These are phyloP conservation scores for Apiosordaria backusii DNA, from an alignment of 495 filamentous ascomycete species.

Conservation along the genomic window DNA sequence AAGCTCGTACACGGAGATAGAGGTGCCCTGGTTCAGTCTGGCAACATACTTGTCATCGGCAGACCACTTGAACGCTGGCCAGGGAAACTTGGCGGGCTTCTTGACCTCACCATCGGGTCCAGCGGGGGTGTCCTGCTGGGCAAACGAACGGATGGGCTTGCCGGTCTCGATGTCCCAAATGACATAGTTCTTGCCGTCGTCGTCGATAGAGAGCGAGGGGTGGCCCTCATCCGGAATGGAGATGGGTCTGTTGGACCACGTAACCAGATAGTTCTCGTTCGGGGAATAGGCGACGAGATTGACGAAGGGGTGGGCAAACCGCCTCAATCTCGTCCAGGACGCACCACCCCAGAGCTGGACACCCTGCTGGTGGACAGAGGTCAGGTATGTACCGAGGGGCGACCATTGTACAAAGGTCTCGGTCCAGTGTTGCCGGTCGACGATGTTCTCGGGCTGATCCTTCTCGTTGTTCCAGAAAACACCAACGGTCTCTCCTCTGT, in stretches of 20 bases:
- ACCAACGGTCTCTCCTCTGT: constrained; percentile 80
- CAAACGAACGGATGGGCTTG: constrained; percentile 88
- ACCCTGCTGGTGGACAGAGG: constrained; percentile 91
- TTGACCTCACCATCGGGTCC: constrained; percentile 46
- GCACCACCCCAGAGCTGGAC: constrained; percentile 94
- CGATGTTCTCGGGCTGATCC: constrained; percentile 78
- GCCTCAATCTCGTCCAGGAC: constrained; percentile 82
- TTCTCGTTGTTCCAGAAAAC: constrained; percentile 98
- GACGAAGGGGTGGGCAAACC: constrained; percentile 91
- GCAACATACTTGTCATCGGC: constrained; percentile 96
- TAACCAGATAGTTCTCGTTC: constrained; percentile 86
- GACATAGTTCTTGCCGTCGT: constrained; percentile 98
- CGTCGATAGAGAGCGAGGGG: constrained; percentile 76
- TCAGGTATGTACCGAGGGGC: constrained; percentile 86
- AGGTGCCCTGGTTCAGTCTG: constrained; percentile 78
- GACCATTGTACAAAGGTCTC: constrained; percentile 98
- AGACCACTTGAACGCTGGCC: constrained; percentile 99
- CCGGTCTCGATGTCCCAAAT: constrained; percentile 94
- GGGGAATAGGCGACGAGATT: constrained; percentile 96
- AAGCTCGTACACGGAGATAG: constrained; percentile 91
- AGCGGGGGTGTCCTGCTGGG: constrained; percentile 74
- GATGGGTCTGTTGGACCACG: constrained; percentile 92
- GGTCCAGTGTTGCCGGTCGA: constrained; percentile 93
- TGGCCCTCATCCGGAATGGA: constrained; percentile 81
- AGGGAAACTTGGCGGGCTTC: constrained; percentile 85